Evolutionary conservation across 768 basidiomycete species (phyloP).

Genomic region (Leccinum longicurvipes): DNA sequence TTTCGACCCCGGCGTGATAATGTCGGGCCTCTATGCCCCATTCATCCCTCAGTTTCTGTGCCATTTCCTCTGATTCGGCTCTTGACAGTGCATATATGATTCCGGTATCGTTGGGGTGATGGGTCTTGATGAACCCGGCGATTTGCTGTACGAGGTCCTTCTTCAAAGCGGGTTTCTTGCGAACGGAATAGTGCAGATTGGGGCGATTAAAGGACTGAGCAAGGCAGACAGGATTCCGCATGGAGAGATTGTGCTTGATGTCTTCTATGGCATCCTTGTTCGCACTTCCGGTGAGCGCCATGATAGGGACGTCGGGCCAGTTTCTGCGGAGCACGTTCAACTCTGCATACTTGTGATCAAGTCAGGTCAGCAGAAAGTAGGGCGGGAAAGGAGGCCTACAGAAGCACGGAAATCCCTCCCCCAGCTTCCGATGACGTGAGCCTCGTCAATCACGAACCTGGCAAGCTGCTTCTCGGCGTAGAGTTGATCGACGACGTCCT

Average conservation of each 20-base stretch:
- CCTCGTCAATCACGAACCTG: constrained; percentile 94
- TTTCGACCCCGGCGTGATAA: constrained; percentile 80
- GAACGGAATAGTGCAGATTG: constrained; percentile 80
- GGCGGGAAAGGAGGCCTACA: constrained; percentile 40
- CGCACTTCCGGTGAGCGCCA: constrained; percentile 96
- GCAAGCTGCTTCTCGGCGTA: constrained; percentile 60
- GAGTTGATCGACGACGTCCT: constrained; percentile 53
- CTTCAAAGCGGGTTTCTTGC: constrained; percentile 43
- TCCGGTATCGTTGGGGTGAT: constrained; percentile 61
- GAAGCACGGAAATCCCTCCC: constrained; percentile 90
- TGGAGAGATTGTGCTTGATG: constrained; percentile 66
- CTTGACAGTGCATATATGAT: constrained; percentile 83
- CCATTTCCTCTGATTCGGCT: constrained; percentile 76
- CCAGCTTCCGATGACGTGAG: constrained; percentile 93
- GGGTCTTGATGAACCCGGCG: constrained; percentile 58
- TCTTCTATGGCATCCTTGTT: constrained; percentile 74
- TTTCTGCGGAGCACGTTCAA: constrained; percentile 66
- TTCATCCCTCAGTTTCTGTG: constrained; percentile 58
- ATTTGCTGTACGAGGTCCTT: constrained; percentile 56
- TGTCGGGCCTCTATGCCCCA: constrained; percentile 62
- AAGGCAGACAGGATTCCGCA: constrained; percentile 55
- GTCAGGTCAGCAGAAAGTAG: constrained; percentile 8
- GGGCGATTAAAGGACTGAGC: constrained; percentile 88
- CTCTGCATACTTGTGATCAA: constrained; percentile 54
- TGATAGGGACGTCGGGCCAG: constrained; percentile 83